These are phyloP conservation scores for Priceomyces haplophilus DNA, from an alignment of 805 yeast species.

Conservation along the genomic window DNA sequence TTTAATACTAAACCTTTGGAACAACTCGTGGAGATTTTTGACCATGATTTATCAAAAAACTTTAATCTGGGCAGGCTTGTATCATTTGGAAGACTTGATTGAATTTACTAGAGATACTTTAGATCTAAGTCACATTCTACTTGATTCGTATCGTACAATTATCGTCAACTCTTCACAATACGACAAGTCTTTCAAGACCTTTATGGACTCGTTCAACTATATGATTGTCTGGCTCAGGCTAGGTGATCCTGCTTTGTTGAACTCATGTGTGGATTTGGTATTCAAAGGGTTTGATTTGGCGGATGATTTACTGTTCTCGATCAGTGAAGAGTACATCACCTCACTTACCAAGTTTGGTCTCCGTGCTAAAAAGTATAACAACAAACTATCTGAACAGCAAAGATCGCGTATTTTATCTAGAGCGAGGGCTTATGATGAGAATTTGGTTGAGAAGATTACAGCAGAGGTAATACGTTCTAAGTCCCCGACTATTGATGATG, in stretches of 20 bases:
- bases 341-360: conserved; percentile 62
- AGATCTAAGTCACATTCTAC: conserved; percentile 66
- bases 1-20: conserved; percentile 53
- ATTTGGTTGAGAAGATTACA: conserved; percentile 51
- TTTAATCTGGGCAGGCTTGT: conserved; percentile 68
- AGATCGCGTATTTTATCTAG: conserved; percentile 57
- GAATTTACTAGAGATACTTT: conserved; percentile 86
- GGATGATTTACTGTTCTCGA: conserved; percentile 45
- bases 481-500: conserved; percentile 4
- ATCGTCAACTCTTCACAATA: conserved; percentile 15
- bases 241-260: conserved; percentile 71
- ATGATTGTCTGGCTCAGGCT: conserved; percentile 80
- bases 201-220: conserved; percentile 61
- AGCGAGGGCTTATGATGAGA: conserved; percentile 54
- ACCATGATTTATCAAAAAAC: conserved; percentile 66
- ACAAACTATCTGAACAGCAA: conserved; percentile 67
- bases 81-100: conserved; percentile 53
- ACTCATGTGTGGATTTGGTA: conserved; percentile 70
- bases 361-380: conserved; percentile 64
- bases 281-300: conserved; percentile 66
- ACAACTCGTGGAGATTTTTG: conserved; percentile 66
- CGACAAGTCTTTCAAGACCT: conserved; percentile 41
- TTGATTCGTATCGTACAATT: conserved; percentile 59
- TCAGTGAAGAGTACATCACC: conserved; percentile 53
- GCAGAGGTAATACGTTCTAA: conserved; percentile 10